Evolutionary conservation across 2,329 filamentous ascomycete species (phyloP).

Genomic region (Aureobasidium pullulans): DNA sequence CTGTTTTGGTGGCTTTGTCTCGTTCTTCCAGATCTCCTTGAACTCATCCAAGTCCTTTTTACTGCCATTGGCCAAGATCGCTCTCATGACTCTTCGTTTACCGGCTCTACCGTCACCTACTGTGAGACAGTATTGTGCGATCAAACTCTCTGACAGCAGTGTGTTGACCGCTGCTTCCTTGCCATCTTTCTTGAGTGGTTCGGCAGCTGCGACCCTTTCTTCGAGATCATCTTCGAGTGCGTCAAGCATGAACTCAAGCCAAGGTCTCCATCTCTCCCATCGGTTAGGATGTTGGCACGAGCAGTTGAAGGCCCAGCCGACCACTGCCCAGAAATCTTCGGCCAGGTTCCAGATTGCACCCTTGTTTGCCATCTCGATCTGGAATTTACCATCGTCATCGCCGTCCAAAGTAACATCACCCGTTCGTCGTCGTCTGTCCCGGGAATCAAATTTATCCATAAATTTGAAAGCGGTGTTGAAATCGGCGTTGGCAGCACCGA

Average conservation of each 20-base stretch:
- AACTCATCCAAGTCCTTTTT: conserved; percentile 48
- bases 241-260: conserved; percentile 73
- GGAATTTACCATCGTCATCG: conserved; percentile 33
- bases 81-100: conserved; percentile 52
- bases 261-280: conserved; percentile 75
- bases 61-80: conserved; percentile 60
- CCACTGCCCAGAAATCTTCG: conserved; percentile 79
- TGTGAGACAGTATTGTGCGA: conserved; percentile 52
- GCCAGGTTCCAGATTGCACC: conserved; percentile 67
- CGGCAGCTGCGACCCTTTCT: conserved; percentile 40
- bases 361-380: conserved; percentile 36
- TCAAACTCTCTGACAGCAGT: conserved; percentile 47
- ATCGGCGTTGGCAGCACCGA: conserved; percentile 63
- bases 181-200: conserved; percentile 16
- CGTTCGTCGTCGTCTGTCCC: conserved; percentile 1
- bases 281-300: conserved; percentile 63
- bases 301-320: conserved; percentile 93
- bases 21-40: conserved; percentile 60
- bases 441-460: conserved; percentile 19
- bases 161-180: conserved; percentile 17
- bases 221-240: conserved; percentile 65
- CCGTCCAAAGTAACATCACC: conserved; percentile 21
- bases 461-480: conserved; percentile 70
- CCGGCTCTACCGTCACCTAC: conserved; percentile 31
- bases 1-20: conserved; percentile 45